A percentile compares a stretch with the other conserved stretches of the same genome.
Evolutionary conservation across 1,284 basidiomycete species (phyloP).

Genomic region (Fomitiporia mediterranea): DNA sequence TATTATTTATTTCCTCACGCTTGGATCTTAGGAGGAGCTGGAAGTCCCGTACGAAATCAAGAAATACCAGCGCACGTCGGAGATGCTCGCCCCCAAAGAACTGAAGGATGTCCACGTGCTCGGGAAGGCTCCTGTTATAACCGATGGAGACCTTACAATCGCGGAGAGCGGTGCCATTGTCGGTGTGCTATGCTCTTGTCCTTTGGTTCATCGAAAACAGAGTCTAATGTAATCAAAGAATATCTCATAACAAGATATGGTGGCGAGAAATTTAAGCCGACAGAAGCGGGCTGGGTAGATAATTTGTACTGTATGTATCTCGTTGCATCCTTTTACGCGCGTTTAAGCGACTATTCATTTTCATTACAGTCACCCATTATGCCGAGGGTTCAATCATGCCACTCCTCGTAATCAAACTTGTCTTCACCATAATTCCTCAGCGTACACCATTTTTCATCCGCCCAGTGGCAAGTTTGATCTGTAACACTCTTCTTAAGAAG

Average conservation of each 20-base stretch:
- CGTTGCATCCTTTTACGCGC: not conserved
- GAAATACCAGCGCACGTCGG: constrained; percentile 38
- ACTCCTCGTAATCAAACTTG: constrained; percentile 31
- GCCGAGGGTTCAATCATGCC: constrained; percentile 38
- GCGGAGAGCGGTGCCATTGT: constrained; percentile 48
- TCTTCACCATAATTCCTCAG: constrained; percentile 32
- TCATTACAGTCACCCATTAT: constrained; percentile 35
- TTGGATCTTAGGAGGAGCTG: constrained; percentile 41
- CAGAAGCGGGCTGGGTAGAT: constrained; percentile 35
- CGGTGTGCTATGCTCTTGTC: constrained; percentile 30
- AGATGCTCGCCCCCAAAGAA: constrained; percentile 37
- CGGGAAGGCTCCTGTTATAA: constrained; percentile 45
- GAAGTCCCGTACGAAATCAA: constrained; percentile 45
- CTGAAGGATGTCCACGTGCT: constrained; percentile 38
- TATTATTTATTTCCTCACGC: not conserved
- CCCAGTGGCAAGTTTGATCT: constrained; percentile 31
- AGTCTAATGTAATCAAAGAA: constrained; percentile 27
- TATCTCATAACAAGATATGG: constrained; percentile 44
- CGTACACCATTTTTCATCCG: constrained; percentile 35
- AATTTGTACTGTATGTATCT: constrained; percentile 36
- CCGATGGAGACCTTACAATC: constrained; percentile 39
- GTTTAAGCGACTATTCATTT: not conserved
- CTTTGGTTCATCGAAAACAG: not conserved
- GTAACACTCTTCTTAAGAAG: constrained; percentile 27
- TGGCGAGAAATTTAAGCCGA: constrained; percentile 33